Conservation (phyloP, 2,329 filamentous ascomycete genomes). For the Chaetoscypha palmicola region DNA sequence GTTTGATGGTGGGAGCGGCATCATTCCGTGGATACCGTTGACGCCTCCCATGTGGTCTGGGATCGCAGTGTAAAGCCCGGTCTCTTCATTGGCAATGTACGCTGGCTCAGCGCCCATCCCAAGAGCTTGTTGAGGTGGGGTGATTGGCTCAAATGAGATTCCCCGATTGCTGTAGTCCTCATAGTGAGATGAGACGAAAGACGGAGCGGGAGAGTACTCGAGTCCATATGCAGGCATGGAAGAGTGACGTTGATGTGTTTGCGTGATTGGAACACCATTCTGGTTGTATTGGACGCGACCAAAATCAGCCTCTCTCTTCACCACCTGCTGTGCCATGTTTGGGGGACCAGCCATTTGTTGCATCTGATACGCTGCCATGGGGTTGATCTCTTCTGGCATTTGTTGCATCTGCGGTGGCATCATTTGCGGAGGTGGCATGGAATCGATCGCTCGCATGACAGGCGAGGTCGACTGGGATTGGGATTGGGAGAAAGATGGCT, state of each 20-base stretch:
- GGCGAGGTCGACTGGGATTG: slow-evolving; percentile 82
- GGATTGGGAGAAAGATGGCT: slow-evolving; percentile 41
- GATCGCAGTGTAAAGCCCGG: slow-evolving; percentile 89
- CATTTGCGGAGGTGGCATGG: slow-evolving; percentile 88
- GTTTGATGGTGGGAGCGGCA: slow-evolving; percentile 83
- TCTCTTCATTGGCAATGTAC: slow-evolving; percentile 97
- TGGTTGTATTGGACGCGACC: slow-evolving; percentile 81
- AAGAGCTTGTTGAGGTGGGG: slow-evolving; percentile 83
- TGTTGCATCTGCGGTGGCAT: slow-evolving; percentile 51
- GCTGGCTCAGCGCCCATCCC: slow-evolving; percentile 80
- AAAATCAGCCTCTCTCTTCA: slow-evolving; percentile 88
- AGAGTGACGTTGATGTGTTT: slow-evolving; percentile 83
- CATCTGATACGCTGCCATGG: slow-evolving; percentile 59
- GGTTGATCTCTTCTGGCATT: slow-evolving; percentile 54
- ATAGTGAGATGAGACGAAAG: slow-evolving; percentile 96
- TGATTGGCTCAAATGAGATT: slow-evolving; percentile 93
- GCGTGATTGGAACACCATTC: slow-evolving; percentile 76
- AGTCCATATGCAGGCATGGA: slow-evolving; percentile 96
- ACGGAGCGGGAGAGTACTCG: slow-evolving; percentile 96
- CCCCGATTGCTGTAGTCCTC: slow-evolving; percentile 97
- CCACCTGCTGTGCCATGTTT: slow-evolving; percentile 60
- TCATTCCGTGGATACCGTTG: slow-evolving; percentile 76
- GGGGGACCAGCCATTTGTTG: slow-evolving; percentile 69
- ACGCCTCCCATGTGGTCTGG: slow-evolving; percentile 73
- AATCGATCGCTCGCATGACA: slow-evolving; percentile 82